A percentile compares a stretch with the other conserved stretches of the same genome.
Evolutionary conservation across 148 eudicot genomes (phyloP).

Genomic region (Dianthus caryophyllus): DNA sequence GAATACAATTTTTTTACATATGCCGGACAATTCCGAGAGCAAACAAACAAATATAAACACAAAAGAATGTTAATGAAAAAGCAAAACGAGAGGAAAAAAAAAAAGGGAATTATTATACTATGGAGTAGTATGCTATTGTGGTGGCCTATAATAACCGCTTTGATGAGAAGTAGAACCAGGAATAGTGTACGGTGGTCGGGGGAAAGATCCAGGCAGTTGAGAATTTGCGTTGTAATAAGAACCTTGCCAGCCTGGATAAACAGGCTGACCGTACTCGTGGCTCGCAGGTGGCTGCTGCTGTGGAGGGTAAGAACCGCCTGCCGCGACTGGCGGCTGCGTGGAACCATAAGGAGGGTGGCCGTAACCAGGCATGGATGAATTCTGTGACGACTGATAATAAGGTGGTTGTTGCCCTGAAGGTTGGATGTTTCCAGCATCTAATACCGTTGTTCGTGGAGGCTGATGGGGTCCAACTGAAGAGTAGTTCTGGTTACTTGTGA

Average conservation of each 20-base stretch:
- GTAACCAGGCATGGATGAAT: constrained; percentile 12
- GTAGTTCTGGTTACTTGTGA: constrained; percentile 44
- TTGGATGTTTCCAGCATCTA: constrained; percentile 34
- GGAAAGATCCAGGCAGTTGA: constrained; percentile 66
- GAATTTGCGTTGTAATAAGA: constrained; percentile 63
- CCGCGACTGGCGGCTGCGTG: constrained; percentile 42
- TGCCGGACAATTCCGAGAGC: too few species aligned
- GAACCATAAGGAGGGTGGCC: constrained; percentile 15
- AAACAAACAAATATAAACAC: too few species aligned
- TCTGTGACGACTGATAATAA: constrained; percentile 45
- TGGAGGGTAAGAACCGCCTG: constrained; percentile 35
- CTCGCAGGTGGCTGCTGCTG: constrained; percentile 43
- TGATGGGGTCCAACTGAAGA: constrained; percentile 44
- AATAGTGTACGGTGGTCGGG: constrained; percentile 78
- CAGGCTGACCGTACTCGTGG: constrained; percentile 89
- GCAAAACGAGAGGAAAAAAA: too few species aligned
- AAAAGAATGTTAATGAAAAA: too few species aligned
- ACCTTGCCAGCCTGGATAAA: constrained; percentile 92
- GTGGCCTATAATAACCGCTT: constrained; percentile 81
- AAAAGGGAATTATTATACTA: too few species aligned
- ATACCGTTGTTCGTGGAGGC: constrained; percentile 43
- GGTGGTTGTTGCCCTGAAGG: constrained; percentile 52
- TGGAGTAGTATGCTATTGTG: too few species aligned
- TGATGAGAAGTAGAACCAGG: constrained; percentile 72
- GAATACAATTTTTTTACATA: too few species aligned